These are phyloP conservation scores for Quercus phellos DNA, from an alignment of 331 rosid species.

Conservation along the genomic window DNA sequence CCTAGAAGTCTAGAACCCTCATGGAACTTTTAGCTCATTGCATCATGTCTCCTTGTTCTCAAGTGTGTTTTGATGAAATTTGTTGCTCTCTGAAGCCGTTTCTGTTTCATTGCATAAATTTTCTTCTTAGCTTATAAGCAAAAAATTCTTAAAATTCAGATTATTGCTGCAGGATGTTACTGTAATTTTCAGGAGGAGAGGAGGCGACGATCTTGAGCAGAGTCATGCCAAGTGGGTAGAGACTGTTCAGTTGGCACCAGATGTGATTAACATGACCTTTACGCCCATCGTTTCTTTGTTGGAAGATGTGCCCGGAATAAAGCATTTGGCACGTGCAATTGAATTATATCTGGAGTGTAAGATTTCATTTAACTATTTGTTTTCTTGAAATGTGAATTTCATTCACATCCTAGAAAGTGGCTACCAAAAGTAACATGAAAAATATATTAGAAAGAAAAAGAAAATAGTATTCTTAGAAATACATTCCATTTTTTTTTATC, in stretches of 20 bases:
- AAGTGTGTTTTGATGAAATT: background rate
- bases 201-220: slow-evolving; percentile 99
- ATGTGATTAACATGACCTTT: slow-evolving; percentile 92
- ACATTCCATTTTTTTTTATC: too few relatives aligned
- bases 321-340: slow-evolving; percentile 82
- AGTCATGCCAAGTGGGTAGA: slow-evolving; percentile 85
- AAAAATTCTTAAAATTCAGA: background rate
- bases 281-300: slow-evolving; percentile 87
- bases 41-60: slow-evolving; percentile 10
- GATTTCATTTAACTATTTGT: slow-evolving; percentile 29
- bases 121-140: background rate
- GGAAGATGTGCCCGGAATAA: slow-evolving; percentile 75
- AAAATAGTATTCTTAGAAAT: background rate
- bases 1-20: background rate
- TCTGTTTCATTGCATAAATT: slow-evolving; percentile 15
- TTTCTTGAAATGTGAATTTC: slow-evolving; percentile 4
- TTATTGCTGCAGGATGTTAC: slow-evolving; percentile 80
- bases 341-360: slow-evolving; percentile 89
- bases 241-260: slow-evolving; percentile 84
- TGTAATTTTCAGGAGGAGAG: slow-evolving; percentile 94
- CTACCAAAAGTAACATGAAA: background rate
- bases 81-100: background rate
- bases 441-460: background rate
- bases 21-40: background rate
- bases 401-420: background rate